phyloP scores from a whole-genome alignment of 1,284 basidiomycete genomes.

The Ganoderma lingzhi region DNA sequence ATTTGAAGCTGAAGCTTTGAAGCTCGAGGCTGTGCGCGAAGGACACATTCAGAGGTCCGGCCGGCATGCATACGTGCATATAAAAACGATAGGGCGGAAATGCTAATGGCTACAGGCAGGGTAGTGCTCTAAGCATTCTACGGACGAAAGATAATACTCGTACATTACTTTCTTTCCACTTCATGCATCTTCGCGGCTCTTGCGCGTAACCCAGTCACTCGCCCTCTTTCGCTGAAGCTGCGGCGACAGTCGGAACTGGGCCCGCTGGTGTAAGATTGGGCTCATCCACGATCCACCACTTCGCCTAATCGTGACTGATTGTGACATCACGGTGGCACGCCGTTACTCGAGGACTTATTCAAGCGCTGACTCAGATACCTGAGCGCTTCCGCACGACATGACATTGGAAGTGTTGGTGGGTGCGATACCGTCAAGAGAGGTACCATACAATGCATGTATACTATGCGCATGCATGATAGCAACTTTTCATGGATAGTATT shows the following conservation, averaged over 20 bases:
- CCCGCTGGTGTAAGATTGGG: neutral
- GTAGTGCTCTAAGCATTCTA: conserved; percentile 13
- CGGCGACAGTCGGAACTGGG: conserved; percentile 33
- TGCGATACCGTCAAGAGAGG: too few relatives aligned
- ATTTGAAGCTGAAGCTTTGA: neutral
- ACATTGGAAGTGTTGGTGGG: too few relatives aligned
- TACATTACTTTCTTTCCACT: conserved; percentile 14
- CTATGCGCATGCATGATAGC: too few relatives aligned
- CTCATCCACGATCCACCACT: too few relatives aligned
- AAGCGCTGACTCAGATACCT: too few relatives aligned
- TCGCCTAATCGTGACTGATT: too few relatives aligned
- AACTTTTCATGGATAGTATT: too few relatives aligned
- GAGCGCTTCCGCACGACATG: too few relatives aligned
- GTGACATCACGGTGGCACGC: too few relatives aligned
- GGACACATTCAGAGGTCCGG: neutral
- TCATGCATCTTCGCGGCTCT: conserved; percentile 1
- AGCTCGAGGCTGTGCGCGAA: neutral
- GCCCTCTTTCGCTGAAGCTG: conserved; percentile 21
- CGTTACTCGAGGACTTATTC: too few relatives aligned
- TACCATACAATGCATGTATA: too few relatives aligned
- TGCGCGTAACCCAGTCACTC: conserved; percentile 8
- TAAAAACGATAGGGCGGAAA: neutral
- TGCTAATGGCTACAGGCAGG: conserved; percentile 10
- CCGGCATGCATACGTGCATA: neutral
- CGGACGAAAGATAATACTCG: conserved; percentile 7